A percentile compares a stretch with the other conserved stretches of the same genome.
phyloP scores from a whole-genome alignment of 768 basidiomycete species.

The Amanita muscaria region DNA sequence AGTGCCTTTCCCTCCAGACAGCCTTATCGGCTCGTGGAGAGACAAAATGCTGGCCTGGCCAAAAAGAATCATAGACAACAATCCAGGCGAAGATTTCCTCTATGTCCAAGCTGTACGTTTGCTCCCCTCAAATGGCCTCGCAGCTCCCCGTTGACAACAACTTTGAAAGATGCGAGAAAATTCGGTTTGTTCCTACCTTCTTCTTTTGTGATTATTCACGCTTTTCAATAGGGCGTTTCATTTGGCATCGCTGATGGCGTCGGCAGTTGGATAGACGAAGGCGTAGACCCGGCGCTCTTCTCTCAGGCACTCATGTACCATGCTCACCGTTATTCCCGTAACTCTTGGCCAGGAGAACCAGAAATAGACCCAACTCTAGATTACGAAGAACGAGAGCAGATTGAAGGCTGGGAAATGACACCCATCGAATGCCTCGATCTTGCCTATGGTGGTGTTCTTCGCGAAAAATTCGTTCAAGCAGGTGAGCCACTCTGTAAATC shows the following conservation, averaged over 20 bases:
- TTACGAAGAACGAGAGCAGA: conserved; percentile 53
- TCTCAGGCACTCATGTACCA: conserved; percentile 89
- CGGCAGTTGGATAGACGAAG: conserved; percentile 81
- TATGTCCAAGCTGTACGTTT: conserved; percentile 57
- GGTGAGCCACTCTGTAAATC: conserved; percentile 34
- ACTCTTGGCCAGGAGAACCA: conserved; percentile 77
- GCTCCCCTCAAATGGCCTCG: conserved; percentile 6
- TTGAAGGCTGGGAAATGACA: conserved; percentile 72
- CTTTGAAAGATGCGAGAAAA: conserved; percentile 57
- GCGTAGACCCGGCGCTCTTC: conserved; percentile 84
- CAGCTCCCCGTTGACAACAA: background rate
- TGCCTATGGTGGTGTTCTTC: conserved; percentile 62
- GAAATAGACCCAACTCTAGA: conserved; percentile 74
- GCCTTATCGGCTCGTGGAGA: conserved; percentile 59
- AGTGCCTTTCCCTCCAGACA: conserved; percentile 49
- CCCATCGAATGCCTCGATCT: conserved; percentile 64
- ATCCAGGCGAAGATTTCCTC: conserved; percentile 43
- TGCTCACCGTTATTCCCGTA: conserved; percentile 61
- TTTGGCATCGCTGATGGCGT: conserved; percentile 91
- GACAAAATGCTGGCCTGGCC: conserved; percentile 48
- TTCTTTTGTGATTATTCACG: conserved; percentile 19
- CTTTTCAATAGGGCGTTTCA: conserved; percentile 49
- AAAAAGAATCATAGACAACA: conserved; percentile 28
- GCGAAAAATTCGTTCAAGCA: conserved; percentile 59
- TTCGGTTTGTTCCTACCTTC: conserved; percentile 41